Base-by-base conservation (phyloP, 768 basidiomycete species). In the Mrakia hoshinonis region DNA sequence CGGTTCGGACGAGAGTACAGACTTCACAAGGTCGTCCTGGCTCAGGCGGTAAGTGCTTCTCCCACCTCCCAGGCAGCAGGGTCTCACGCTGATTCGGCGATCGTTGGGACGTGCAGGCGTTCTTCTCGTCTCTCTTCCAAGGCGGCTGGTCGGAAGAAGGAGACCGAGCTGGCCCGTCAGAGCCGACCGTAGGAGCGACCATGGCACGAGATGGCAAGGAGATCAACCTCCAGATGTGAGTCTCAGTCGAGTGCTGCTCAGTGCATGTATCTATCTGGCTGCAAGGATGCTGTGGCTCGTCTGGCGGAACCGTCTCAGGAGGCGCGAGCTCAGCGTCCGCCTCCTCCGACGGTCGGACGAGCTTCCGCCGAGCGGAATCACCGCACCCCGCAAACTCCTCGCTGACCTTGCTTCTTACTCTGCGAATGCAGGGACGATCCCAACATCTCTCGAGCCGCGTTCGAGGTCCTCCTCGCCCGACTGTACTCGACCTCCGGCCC, bases 361-460 rank as follows among this genome's bases (percentile, higher is more conserved):
- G 43, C 15, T 6, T 43, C 15, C 43, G 43, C 15, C 6, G 43
- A 43, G 43, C 43, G 6, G 43, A 88, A 0, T 76, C 78, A 10
- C 68, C 73, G 18, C 74, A 74, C 26, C 4, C 61, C 1, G 61
- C 38, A 31, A 43, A 62, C n/a, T n/a, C n/a, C n/a, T n/a, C n/a
- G n/a, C n/a, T n/a, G n/a, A n/a, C n/a, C n/a, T n/a, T n/a, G n/a
- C n/a, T n/a, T n/a, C n/a, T n/a, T n/a, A 72, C 73, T 62, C 75
- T 80, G 38, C 77, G 82, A 83, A 55, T 89, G 93, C 58, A 61
- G 58, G 74, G 87, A 92, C 76, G 92, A 94, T 77, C 84, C 82
- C 20, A 95, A 94, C 77, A 94, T 95, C 77, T 91, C 91, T 10
- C 84, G 92, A 75, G 85, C 90, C 78, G 92, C 92, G 15, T 95